phyloP scores from a whole-genome alignment of 1,284 basidiomycete genomes.

The Veloboletus limbatus region DNA sequence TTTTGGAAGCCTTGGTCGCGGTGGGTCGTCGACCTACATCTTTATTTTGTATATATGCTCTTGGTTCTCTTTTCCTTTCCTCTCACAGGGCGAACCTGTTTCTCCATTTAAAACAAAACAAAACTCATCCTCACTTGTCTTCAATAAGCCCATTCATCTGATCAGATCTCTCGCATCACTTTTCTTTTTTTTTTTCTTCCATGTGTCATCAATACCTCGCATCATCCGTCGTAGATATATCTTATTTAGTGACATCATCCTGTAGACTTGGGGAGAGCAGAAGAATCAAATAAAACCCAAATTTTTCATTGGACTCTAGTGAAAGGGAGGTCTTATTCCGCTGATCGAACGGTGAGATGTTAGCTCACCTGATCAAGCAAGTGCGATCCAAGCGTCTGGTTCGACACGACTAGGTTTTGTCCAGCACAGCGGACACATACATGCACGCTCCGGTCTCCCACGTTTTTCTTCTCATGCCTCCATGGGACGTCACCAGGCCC shows the following conservation, averaged over 20 bases:
- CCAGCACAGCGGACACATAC: too few relatives aligned
- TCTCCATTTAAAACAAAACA: neutral
- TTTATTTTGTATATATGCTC: slow-evolving; percentile 29
- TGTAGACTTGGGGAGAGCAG: slow-evolving; percentile 23
- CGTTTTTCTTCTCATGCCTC: too few relatives aligned
- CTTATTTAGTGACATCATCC: slow-evolving; percentile 22
- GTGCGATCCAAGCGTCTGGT: neutral
- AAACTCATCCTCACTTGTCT: slow-evolving; percentile 2
- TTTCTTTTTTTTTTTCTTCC: slow-evolving; percentile 1
- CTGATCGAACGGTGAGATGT: too few relatives aligned
- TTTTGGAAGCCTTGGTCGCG: slow-evolving; percentile 7
- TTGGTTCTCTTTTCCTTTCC: slow-evolving; percentile 1
- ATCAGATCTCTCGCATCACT: slow-evolving; percentile 4
- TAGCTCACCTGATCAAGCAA: too few relatives aligned
- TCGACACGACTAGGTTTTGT: neutral
- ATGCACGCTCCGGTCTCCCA: too few relatives aligned
- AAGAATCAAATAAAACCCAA: slow-evolving; percentile 24
- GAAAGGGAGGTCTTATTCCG: neutral
- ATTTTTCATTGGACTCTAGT: neutral
- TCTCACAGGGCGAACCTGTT: slow-evolving; percentile 5
- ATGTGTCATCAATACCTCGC: slow-evolving; percentile 18
- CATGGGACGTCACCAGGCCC: too few relatives aligned
- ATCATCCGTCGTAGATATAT: slow-evolving; percentile 25
- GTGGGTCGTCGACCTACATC: slow-evolving; percentile 3
- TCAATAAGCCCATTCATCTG: slow-evolving; percentile 9